Percentiles rank a stretch among this genome's conserved stretches.
Evolutionary conservation across 1,284 basidiomycete genomes (phyloP).

Genomic region (Rhodotorula mucilaginosa): DNA sequence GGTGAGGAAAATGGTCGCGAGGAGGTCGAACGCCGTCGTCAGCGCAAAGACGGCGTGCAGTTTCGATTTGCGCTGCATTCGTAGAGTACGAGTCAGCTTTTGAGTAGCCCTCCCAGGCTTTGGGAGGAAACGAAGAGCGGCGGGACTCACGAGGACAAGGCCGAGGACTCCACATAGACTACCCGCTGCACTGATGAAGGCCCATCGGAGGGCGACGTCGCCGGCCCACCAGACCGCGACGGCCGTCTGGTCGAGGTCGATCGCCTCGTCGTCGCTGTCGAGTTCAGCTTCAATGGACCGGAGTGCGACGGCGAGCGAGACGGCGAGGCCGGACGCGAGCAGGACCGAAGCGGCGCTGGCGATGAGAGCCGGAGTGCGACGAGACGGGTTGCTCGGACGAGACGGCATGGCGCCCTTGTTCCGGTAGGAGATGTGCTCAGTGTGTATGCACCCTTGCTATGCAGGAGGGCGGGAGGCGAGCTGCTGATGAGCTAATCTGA

Average conservation of each 20-base stretch:
- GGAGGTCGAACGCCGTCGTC: constrained; percentile 29
- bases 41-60: constrained; percentile 32
- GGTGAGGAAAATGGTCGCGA: constrained; percentile 21
- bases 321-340: constrained; percentile 19
- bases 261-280: constrained; percentile 5
- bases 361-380: constrained; percentile 15
- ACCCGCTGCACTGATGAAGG: constrained; percentile 11
- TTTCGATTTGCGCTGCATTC: constrained; percentile 7
- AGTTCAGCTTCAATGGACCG: background rate
- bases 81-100: background rate
- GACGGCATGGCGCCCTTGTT: background rate
- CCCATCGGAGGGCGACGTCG: constrained; percentile 20
- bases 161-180: constrained; percentile 21
- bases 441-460: too few relatives aligned
- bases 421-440: background rate
- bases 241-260: constrained; percentile 16
- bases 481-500: background rate
- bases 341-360: constrained; percentile 13
- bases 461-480: too few relatives aligned
- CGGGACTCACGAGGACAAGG: constrained; percentile 17
- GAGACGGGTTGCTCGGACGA: background rate
- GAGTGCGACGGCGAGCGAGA: constrained; percentile 4
- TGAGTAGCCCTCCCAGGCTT: too few relatives aligned
- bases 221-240: constrained; percentile 24
- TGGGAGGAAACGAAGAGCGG: background rate